Conservation (phyloP, 2,329 filamentous ascomycete species). For the Taxawa tesnikishii region DNA sequence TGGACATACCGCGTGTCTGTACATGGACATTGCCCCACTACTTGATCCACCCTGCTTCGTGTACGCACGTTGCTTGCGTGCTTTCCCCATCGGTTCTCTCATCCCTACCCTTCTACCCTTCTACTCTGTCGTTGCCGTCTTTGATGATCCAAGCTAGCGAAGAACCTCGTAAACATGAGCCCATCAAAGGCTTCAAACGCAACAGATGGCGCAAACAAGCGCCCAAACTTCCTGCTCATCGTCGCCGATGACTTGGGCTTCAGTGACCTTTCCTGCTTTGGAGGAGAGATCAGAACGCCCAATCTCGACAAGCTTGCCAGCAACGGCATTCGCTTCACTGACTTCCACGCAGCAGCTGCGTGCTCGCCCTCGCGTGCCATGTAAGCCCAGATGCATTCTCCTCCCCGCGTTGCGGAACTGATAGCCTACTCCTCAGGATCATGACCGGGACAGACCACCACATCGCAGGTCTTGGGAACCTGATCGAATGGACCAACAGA, state of each 20-base stretch:
- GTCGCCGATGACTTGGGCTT: slow-evolving; percentile 50
- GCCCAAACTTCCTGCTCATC: slow-evolving; percentile 49
- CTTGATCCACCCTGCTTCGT: not conserved
- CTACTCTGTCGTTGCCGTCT: not conserved
- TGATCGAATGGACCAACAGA: slow-evolving; percentile 46
- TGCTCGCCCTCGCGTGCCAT: slow-evolving; percentile 54
- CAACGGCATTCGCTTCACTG: slow-evolving; percentile 45
- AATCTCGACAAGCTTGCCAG: slow-evolving; percentile 40
- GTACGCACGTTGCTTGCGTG: not conserved
- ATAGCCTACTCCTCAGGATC: slow-evolving; percentile 21
- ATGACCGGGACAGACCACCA: slow-evolving; percentile 54
- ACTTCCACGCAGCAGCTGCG: slow-evolving; percentile 53
- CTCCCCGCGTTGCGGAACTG: not conserved
- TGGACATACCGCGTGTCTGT: too few species aligned
- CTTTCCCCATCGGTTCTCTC: not conserved
- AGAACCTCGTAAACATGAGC: slow-evolving; percentile 14
- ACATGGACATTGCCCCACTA: too few species aligned
- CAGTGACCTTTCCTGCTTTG: slow-evolving; percentile 46
- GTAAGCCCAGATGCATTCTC: slow-evolving; percentile 14
- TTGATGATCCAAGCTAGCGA: slow-evolving; percentile 12
- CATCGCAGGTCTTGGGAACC: slow-evolving; percentile 45
- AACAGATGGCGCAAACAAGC: slow-evolving; percentile 23
- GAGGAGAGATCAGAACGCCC: slow-evolving; percentile 48
- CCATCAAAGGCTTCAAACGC: slow-evolving; percentile 17
- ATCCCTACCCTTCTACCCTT: not conserved